phyloP scores from a whole-genome alignment of 2,329 filamentous ascomycete genomes.

The Ceratocystis ficicola region DNA sequence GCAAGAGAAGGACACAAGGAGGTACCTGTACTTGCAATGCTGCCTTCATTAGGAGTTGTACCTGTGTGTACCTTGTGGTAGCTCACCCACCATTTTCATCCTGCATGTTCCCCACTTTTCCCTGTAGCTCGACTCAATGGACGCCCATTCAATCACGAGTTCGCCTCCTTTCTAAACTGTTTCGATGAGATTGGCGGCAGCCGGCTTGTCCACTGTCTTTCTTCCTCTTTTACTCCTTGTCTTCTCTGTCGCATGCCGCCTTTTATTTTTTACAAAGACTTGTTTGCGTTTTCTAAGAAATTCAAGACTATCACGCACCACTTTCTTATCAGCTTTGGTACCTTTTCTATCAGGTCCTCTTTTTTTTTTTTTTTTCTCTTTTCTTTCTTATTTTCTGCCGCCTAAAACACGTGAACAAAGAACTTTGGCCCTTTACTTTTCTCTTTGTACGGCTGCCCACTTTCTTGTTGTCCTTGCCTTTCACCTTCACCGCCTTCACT shows the following conservation, averaged over 20 bases:
- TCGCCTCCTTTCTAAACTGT: constrained; percentile 4
- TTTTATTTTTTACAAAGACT: background rate
- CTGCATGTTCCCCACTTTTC: background rate
- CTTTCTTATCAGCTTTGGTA: background rate
- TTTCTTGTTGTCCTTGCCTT: background rate
- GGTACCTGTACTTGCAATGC: background rate
- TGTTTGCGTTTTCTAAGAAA: background rate
- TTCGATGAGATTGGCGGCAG: constrained; percentile 1
- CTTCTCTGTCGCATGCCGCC: background rate
- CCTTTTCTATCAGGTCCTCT: background rate
- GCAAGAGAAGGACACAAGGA: too few species aligned
- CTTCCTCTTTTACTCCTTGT: background rate
- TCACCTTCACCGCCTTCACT: background rate
- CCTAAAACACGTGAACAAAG: background rate
- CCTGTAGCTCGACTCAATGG: background rate
- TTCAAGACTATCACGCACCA: background rate
- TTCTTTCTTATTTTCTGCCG: background rate
- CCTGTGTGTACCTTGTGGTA: background rate
- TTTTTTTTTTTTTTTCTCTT: background rate
- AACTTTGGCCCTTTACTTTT: constrained; percentile 8
- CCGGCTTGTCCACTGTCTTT: background rate
- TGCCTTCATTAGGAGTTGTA: background rate
- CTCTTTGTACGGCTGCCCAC: background rate
- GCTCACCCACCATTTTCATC: background rate
- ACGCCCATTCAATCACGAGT: constrained; percentile 7